Evolutionary conservation across 768 basidiomycete species (phyloP).

Genomic region (Amanita thiersii): DNA sequence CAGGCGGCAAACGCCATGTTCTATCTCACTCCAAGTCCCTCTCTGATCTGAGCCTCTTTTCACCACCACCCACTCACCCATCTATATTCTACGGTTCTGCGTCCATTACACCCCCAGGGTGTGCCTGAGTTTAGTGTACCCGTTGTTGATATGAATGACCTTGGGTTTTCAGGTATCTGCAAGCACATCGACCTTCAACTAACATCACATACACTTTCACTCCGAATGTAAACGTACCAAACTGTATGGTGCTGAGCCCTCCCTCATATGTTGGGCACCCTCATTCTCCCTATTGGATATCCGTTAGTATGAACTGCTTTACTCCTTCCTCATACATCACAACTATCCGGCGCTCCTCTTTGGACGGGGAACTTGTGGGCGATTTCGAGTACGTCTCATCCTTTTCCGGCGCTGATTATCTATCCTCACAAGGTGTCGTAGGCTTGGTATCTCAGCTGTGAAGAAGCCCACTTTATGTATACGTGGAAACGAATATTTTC

Average conservation of each 20-base stretch:
- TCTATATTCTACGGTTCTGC: constrained; percentile 15
- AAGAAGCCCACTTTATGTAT: constrained; percentile 26
- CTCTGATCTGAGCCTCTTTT: constrained; percentile 12
- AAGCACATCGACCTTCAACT: constrained; percentile 19
- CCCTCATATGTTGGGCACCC: constrained; percentile 19
- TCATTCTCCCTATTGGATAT: constrained; percentile 34
- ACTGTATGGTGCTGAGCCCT: constrained; percentile 29
- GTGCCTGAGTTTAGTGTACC: constrained; percentile 4
- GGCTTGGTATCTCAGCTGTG: constrained; percentile 20
- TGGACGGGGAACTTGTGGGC: constrained; percentile 35
- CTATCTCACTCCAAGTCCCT: constrained; percentile 9
- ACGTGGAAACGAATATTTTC: constrained; percentile 26
- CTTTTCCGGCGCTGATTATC: background rate
- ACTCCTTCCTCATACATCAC: constrained; percentile 42
- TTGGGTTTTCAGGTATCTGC: constrained; percentile 16
- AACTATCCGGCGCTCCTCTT: constrained; percentile 28
- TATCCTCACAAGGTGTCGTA: constrained; percentile 6
- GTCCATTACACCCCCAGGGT: constrained; percentile 21
- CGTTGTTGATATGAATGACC: background rate
- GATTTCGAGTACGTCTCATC: constrained; percentile 35
- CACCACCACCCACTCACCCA: constrained; percentile 20
- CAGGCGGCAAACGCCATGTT: constrained; percentile 2
- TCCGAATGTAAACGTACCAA: constrained; percentile 24
- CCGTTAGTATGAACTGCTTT: constrained; percentile 41
- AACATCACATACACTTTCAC: constrained; percentile 31